Base-by-base conservation (phyloP, 2,329 filamentous ascomycete species). In the Boeremia lycopersici region DNA sequence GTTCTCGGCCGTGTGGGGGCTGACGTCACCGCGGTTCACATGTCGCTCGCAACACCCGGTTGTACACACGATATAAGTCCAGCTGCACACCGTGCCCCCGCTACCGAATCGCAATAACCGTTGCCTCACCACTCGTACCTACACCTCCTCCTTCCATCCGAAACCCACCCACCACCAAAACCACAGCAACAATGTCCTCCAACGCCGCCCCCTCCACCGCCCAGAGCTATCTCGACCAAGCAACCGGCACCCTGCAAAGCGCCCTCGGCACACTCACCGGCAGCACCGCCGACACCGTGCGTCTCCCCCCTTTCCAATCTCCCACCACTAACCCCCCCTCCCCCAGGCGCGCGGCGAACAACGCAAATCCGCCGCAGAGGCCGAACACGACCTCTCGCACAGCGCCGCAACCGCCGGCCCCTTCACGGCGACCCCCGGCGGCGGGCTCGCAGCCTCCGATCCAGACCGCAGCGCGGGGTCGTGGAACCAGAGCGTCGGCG, bases 401-500 rank as follows among this genome's bases (percentile, higher is more conserved):
- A 83, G 89, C 5, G 84, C 89, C 13, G 82, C 82, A 62, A 93
- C 91, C 74, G 73, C 89, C n/a, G 91, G 89, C 4, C 87, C 89
- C 56, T 80, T 87, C 72, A 85, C 87, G 23, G 82, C 90, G 53
- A 88, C 88, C 10, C 80, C 87, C 45, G 84, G 86, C 0, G 91
- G 91, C 42, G 88, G 86, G 31, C 79, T 89, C 43, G 83, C 87
- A 59, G 82, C 84, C 63, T 91, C 96, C 75, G 81, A 90, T 75
- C 80, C 87, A 10, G 81, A 93, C 73, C 90, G 92, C 61, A 79
- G 82, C 19, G 73, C 84, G 15, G 93, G 93, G 38, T 82, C 83
- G 15, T 96, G 89, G 87, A 91, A 96, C 79, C 93, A 97, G 78
- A 96, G 91, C 5, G 71, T 93, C n/a, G 93, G 93, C 47, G 85